Evolutionary conservation across 108 stramenopile genomes (phyloP), one percentile per base, ranked within the genome.

Genomic region (Aureococcus anophagefferens): DNA sequence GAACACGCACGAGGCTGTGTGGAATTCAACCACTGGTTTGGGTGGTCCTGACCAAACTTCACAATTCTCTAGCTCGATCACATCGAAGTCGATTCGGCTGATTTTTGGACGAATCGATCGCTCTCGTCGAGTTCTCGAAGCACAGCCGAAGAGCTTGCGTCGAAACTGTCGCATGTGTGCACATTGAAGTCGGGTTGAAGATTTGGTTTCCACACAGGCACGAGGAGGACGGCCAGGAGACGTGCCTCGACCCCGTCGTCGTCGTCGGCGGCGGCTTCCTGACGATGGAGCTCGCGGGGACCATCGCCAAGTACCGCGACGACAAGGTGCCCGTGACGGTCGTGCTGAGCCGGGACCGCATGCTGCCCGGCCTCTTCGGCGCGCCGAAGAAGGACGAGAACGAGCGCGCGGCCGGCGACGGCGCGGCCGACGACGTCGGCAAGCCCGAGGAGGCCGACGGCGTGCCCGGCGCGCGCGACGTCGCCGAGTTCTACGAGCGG

Each of bases 181-280:
- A n/a, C n/a, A n/a, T n/a, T n/a, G n/a, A n/a, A n/a, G n/a, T n/a
- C n/a, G n/a, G n/a, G n/a, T n/a, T n/a, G n/a, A n/a, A n/a, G n/a
- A n/a, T n/a, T n/a, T n/a, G n/a, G n/a, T n/a, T n/a, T n/a, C n/a
- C n/a, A n/a, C n/a, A 30, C 21, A 73, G 66, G 45, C 64, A 77
- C 30, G 78, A 79, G 30, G 78, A 67, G 35, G 78, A 79, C 76
- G 78, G 45, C 33, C 77, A 79, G 76, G 73, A 77, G 46, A 79
- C 78, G 25, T 74, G 73, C 67, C 46, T 66, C 21, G 76, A 77
- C 25, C 76, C 78, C 15, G 73, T 76, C 21, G 78, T 79, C 28
- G 33, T 79, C 30, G 73, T 79, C 62, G 78, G 78, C n/a, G 78
- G 78, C 29, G 78, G 78, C 31, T 69, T 77, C 67, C 65, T 79